Evolutionary conservation across 2,329 filamentous ascomycete species (phyloP).

Genomic region (Trichoderma sp.): DNA sequence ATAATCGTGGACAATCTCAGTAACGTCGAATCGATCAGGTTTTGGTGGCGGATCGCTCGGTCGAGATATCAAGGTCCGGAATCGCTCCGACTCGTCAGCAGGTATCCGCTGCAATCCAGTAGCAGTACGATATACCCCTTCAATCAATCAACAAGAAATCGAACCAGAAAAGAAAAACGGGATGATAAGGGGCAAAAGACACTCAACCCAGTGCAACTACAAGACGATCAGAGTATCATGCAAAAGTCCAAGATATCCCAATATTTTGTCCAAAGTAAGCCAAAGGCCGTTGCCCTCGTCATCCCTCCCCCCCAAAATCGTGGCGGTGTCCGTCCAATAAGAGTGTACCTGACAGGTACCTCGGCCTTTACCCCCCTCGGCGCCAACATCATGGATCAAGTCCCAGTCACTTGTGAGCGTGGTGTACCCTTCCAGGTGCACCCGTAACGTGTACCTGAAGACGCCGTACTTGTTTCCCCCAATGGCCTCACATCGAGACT

Average conservation of each 20-base stretch:
- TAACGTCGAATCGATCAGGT: background rate
- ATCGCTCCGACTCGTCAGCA: slow-evolving; percentile 1
- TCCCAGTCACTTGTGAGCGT: too few relatives aligned
- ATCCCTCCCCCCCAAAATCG: background rate
- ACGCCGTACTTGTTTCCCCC: background rate
- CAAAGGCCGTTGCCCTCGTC: background rate
- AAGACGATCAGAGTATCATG: too few relatives aligned
- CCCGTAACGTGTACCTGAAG: slow-evolving; percentile 7
- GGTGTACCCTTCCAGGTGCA: background rate
- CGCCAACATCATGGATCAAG: background rate
- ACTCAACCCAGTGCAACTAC: background rate
- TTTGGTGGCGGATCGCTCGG: slow-evolving; percentile 22
- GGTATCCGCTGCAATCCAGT: background rate
- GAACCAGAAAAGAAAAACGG: background rate
- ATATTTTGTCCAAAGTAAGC: too few relatives aligned
- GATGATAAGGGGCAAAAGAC: background rate
- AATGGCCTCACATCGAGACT: slow-evolving; percentile 2
- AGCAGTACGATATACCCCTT: background rate
- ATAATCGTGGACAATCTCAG: background rate
- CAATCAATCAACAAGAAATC: background rate
- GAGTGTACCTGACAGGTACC: slow-evolving; percentile 1
- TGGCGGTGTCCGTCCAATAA: slow-evolving; percentile 17
- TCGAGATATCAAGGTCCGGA: slow-evolving; percentile 9
- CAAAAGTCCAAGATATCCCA: too few relatives aligned
- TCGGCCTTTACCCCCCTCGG: too few relatives aligned